Conservation (phyloP, 192 early-diverging fungal species). For the Coemansia sp. region DNA sequence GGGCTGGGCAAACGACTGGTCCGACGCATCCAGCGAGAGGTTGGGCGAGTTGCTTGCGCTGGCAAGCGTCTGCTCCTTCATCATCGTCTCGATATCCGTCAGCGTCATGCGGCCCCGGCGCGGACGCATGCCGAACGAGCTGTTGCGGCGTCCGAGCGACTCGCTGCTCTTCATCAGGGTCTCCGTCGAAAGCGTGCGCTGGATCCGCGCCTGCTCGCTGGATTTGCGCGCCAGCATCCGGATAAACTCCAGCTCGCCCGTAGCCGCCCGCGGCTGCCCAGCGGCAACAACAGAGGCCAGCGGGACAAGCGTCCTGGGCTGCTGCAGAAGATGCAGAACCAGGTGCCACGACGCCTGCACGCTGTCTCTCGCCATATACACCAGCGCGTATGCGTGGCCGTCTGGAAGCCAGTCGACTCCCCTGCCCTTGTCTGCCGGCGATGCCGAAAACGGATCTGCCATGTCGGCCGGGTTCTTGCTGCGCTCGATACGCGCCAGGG, state of each 20-base stretch:
- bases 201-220: constrained; percentile 29
- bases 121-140: background rate
- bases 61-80: constrained; percentile 9
- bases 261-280: background rate
- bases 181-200: constrained; percentile 38
- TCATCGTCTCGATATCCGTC: constrained; percentile 30
- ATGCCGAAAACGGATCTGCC: background rate
- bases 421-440: background rate
- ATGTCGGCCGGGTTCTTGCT: background rate
- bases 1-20: background rate
- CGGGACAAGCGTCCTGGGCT: constrained; percentile 8
- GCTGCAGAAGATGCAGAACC: constrained; percentile 33
- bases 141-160: constrained; percentile 8
- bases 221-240: constrained; percentile 14
- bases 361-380: constrained; percentile 16
- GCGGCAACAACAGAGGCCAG: constrained; percentile 4
- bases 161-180: constrained; percentile 11
- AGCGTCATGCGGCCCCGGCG: constrained; percentile 34
- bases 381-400: constrained; percentile 15
- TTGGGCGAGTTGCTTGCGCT: background rate
- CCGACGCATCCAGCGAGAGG: background rate
- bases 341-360: background rate
- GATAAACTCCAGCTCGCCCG: constrained; percentile 27
- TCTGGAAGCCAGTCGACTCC: constrained; percentile 15
- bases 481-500: background rate